These are phyloP conservation scores for Daldinia caldariorum DNA, from an alignment of 495 filamentous ascomycete species.

Conservation along the genomic window DNA sequence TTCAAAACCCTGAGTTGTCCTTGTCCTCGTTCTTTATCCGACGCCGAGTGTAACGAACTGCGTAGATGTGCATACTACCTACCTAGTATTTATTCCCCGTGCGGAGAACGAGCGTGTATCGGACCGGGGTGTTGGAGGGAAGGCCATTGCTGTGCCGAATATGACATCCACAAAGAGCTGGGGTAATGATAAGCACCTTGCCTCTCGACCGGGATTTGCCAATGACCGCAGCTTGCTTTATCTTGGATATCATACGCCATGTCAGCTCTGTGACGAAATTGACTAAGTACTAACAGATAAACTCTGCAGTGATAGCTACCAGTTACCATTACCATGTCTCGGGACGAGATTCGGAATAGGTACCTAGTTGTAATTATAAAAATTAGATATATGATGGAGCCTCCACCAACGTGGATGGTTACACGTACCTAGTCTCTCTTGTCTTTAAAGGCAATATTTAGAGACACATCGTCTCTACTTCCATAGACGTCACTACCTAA, in stretches of 20 bases:
- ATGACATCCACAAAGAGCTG: slow-evolving; percentile 28
- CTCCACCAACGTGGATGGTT: background rate
- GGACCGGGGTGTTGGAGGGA: slow-evolving; percentile 15
- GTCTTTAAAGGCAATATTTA: background rate
- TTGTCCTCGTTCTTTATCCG: background rate
- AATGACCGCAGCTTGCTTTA: slow-evolving; percentile 33
- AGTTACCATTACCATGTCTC: slow-evolving; percentile 6
- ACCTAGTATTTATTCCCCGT: slow-evolving; percentile 9
- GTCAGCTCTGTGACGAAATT: slow-evolving; percentile 33
- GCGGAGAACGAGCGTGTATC: slow-evolving; percentile 17
- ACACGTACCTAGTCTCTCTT: too few species aligned
- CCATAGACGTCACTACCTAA: background rate
- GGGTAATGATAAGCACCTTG: slow-evolving; percentile 40
- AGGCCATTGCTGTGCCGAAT: slow-evolving; percentile 8
- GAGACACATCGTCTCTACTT: background rate
- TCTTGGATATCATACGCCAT: slow-evolving; percentile 23
- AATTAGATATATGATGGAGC: slow-evolving; percentile 3
- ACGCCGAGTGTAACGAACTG: slow-evolving; percentile 8
- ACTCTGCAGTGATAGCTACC: background rate
- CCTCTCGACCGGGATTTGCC: slow-evolving; percentile 18
- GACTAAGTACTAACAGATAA: slow-evolving; percentile 24
- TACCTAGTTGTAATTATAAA: background rate
- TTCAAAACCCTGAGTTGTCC: background rate
- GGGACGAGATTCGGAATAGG: slow-evolving; percentile 1
- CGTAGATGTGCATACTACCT: slow-evolving; percentile 1